A percentile compares a stretch with the other conserved stretches of the same genome.
Evolutionary conservation across 2,329 filamentous ascomycete species (phyloP).

Genomic region (Sporothrix brasiliensis): DNA sequence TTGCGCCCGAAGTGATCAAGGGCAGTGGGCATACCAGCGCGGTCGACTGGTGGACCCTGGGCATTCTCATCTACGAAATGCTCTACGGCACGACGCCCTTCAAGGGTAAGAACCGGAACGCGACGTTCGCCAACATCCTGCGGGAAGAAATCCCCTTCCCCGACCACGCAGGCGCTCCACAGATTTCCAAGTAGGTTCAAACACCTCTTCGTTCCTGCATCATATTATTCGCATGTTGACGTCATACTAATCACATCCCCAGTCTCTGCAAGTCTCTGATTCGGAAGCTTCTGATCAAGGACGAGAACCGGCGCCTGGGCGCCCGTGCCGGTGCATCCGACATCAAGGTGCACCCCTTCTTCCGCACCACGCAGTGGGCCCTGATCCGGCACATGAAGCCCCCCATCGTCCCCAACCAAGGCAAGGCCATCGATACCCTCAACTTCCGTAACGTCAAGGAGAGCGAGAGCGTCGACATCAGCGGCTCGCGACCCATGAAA

Average conservation of each 20-base stretch:
- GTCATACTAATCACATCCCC: slow-evolving; percentile 29
- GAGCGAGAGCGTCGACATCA: slow-evolving; percentile 89
- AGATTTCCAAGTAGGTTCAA: slow-evolving; percentile 81
- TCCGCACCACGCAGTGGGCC: slow-evolving; percentile 94
- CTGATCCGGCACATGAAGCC: slow-evolving; percentile 97
- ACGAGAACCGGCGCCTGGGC: slow-evolving; percentile 89
- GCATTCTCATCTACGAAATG: slow-evolving; percentile 98
- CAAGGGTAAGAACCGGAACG: slow-evolving; percentile 98
- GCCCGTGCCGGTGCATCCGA: slow-evolving; percentile 94
- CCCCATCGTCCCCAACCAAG: slow-evolving; percentile 90
- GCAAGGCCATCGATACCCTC: slow-evolving; percentile 86
- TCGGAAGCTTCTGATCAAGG: slow-evolving; percentile 95
- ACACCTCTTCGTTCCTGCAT: background rate
- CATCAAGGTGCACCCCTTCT: slow-evolving; percentile 95
- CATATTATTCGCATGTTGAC: background rate
- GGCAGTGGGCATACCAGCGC: slow-evolving; percentile 97
- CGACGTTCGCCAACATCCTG: slow-evolving; percentile 96
- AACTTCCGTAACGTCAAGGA: slow-evolving; percentile 99
- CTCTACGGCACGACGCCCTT: slow-evolving; percentile 97
- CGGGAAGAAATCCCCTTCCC: slow-evolving; percentile 95
- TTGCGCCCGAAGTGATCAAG: slow-evolving; percentile 98
- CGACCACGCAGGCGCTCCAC: slow-evolving; percentile 79
- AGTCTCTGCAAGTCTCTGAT: slow-evolving; percentile 97
- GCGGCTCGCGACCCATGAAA: slow-evolving; percentile 57
- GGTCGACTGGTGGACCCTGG: slow-evolving; percentile 98